phyloP scores from a whole-genome alignment of 805 yeast species.

The Candida wancherniae region DNA sequence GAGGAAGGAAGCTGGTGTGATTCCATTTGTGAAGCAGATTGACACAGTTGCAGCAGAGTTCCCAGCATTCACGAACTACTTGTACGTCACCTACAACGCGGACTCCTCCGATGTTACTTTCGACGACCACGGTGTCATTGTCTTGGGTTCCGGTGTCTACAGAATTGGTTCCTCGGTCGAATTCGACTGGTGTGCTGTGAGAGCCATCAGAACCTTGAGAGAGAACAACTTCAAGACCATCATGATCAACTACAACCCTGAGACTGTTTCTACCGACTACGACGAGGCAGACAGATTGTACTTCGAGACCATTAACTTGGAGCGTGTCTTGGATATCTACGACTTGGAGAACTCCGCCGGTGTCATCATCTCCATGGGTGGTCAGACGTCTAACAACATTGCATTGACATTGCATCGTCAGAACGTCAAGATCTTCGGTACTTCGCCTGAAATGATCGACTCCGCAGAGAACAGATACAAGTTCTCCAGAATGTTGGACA shows the following conservation, averaged over 20 bases:
- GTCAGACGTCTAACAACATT: slow-evolving; percentile 96
- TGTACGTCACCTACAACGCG: slow-evolving; percentile 93
- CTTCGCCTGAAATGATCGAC: slow-evolving; percentile 97
- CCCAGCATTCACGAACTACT: slow-evolving; percentile 93
- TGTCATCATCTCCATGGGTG: slow-evolving; percentile 97
- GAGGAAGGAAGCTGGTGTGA: slow-evolving; percentile 79
- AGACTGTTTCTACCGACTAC: slow-evolving; percentile 97
- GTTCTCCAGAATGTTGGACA: slow-evolving; percentile 95
- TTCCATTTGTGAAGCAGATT: slow-evolving; percentile 93
- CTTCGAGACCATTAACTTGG: slow-evolving; percentile 91
- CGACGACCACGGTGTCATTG: slow-evolving; percentile 91
- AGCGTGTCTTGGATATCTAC: slow-evolving; percentile 90
- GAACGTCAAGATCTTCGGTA: slow-evolving; percentile 91
- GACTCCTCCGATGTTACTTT: slow-evolving; percentile 82
- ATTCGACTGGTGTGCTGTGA: slow-evolving; percentile 99
- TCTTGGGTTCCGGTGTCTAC: slow-evolving; percentile 96
- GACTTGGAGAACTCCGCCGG: slow-evolving; percentile 87
- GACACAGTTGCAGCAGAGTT: slow-evolving; percentile 99
- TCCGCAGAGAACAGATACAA: slow-evolving; percentile 97
- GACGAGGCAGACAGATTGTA: slow-evolving; percentile 97
- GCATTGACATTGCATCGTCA: slow-evolving; percentile 87
- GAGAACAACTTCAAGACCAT: slow-evolving; percentile 83
- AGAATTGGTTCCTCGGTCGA: slow-evolving; percentile 98
- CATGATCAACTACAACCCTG: slow-evolving; percentile 98
- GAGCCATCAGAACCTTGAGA: slow-evolving; percentile 91